phyloP scores from a whole-genome alignment of 495 filamentous ascomycete species.

The Aspergillus kassunensis region DNA sequence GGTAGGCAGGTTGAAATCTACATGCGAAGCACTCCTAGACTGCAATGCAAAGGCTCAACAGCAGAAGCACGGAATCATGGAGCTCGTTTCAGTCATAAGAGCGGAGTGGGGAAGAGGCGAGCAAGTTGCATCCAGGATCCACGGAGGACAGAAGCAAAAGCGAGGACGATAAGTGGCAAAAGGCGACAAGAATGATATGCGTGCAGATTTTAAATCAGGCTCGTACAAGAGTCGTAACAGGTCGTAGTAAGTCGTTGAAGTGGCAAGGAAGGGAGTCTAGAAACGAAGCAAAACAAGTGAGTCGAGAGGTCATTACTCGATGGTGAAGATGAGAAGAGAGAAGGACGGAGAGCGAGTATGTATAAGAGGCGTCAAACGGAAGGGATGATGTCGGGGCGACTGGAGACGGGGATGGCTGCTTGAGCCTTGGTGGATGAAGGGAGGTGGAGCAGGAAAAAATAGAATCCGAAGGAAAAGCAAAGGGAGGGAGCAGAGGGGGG shows the following conservation, averaged over 20 bases:
- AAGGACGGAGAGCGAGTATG: conserved; percentile 16
- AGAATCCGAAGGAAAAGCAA: conserved; percentile 21
- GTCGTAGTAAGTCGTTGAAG: conserved; percentile 24
- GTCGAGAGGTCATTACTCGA: conserved; percentile 20
- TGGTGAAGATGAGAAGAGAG: conserved; percentile 6
- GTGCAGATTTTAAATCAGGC: conserved; percentile 13
- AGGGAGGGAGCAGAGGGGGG: conserved; percentile 14
- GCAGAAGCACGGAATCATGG: conserved; percentile 43
- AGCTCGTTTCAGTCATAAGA: conserved; percentile 59
- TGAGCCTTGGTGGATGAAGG: too few relatives aligned
- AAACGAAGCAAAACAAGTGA: conserved; percentile 17
- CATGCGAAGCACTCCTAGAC: conserved; percentile 4
- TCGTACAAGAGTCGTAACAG: conserved; percentile 23
- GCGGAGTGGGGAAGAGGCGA: conserved; percentile 28
- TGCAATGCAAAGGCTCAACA: conserved; percentile 27
- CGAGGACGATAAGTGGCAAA: background rate
- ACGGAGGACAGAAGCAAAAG: background rate
- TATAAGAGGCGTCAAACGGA: conserved; percentile 30
- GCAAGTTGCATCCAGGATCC: conserved; percentile 21
- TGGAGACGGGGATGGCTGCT: too few relatives aligned
- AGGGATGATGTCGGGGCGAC: conserved; percentile 27
- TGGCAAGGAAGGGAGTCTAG: conserved; percentile 9
- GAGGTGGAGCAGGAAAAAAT: conserved; percentile 33
- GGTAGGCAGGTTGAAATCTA: conserved; percentile 1
- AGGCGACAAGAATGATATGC: too few relatives aligned